Percentiles rank a stretch among this genome's conserved stretches.
Evolutionary conservation across 768 basidiomycete genomes (phyloP).

Genomic region (Auricularia sp.): DNA sequence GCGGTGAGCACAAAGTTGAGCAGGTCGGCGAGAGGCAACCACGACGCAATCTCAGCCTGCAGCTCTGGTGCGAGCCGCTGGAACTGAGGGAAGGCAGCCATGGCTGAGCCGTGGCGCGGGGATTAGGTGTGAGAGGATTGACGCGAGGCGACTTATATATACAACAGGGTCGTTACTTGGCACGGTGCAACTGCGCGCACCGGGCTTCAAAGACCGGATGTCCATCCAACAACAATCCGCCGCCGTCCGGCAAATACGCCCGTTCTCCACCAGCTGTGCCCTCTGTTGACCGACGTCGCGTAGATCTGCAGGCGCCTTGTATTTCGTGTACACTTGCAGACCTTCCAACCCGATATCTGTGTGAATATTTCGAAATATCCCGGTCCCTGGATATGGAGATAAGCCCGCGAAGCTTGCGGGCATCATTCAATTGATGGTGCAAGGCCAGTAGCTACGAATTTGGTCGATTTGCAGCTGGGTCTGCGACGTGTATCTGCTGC

Average conservation of each 20-base stretch:
- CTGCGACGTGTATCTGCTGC: too few relatives aligned
- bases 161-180: background rate
- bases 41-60: background rate
- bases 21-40: background rate
- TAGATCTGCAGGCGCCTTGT: too few relatives aligned
- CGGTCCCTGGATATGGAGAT: too few relatives aligned
- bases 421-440: too few relatives aligned
- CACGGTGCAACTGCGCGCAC: background rate
- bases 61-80: constrained; percentile 2
- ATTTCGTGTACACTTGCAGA: too few relatives aligned
- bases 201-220: background rate
- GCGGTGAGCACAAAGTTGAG: background rate
- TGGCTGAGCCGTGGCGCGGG: background rate
- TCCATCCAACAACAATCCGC: background rate
- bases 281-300: too few relatives aligned
- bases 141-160: background rate
- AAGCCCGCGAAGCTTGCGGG: too few relatives aligned
- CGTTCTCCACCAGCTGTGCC: background rate
- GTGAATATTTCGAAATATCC: too few relatives aligned
- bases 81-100: background rate
- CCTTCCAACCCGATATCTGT: too few relatives aligned
- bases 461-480: too few relatives aligned
- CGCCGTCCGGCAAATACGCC: background rate
- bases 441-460: too few relatives aligned
- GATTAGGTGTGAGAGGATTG: background rate